These are phyloP conservation scores for Hypoxylon rubiginosum DNA, from an alignment of 2,329 filamentous ascomycete genomes.

Conservation along the genomic window DNA sequence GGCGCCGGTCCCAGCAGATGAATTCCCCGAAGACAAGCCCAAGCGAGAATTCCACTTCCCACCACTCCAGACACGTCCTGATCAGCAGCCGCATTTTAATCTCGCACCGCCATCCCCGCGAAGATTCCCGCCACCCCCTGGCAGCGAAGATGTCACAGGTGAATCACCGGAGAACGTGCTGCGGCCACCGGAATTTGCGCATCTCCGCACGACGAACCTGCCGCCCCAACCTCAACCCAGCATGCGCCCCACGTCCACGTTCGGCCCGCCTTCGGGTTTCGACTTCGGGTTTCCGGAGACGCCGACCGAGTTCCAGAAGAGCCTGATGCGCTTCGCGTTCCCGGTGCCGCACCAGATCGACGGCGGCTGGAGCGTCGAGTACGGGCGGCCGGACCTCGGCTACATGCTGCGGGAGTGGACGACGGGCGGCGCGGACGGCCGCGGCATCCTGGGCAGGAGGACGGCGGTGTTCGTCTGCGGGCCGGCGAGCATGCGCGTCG, in stretches of 20 bases:
- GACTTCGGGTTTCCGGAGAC: constrained; percentile 87
- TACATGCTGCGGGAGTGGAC: constrained; percentile 89
- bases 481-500: constrained; percentile 86
- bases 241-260: constrained; percentile 66
- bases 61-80: constrained; percentile 62
- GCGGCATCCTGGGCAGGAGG: constrained; percentile 80
- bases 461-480: constrained; percentile 96
- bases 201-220: constrained; percentile 65
- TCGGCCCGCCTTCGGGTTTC: constrained; percentile 73
- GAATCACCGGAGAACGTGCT: constrained; percentile 43
- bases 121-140: constrained; percentile 45
- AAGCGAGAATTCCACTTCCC: constrained; percentile 70
- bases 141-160: constrained; percentile 30
- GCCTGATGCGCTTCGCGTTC: constrained; percentile 90
- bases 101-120: constrained; percentile 65
- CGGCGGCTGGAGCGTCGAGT: constrained; percentile 92
- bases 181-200: constrained; percentile 68
- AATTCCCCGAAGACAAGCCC: constrained; percentile 52
- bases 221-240: constrained; percentile 46
- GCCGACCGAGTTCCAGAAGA: constrained; percentile 90
- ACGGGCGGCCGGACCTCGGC: constrained; percentile 88
- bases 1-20: constrained; percentile 37
- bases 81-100: constrained; percentile 69
- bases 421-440: constrained; percentile 74
- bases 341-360: constrained; percentile 75